phyloP scores from a whole-genome alignment of 176 grass and related monocot species.

The Poa pratensis region DNA sequence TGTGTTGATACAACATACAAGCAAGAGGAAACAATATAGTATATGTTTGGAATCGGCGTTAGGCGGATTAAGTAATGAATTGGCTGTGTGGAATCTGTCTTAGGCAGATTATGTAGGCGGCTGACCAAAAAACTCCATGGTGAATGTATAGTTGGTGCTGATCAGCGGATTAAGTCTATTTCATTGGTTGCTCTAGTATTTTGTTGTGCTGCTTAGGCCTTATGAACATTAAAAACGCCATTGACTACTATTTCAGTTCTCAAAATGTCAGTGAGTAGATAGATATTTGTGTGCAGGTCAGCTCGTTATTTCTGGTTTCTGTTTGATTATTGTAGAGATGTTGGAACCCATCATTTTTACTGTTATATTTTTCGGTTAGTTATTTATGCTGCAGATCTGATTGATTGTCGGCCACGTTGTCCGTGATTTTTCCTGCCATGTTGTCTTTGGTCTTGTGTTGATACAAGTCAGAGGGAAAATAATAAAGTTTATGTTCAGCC shows the following conservation, averaged over 20 bases:
- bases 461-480: neutral
- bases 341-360: neutral
- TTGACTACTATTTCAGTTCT: neutral
- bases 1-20: neutral
- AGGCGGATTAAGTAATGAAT: neutral
- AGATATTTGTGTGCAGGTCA: neutral
- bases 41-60: neutral
- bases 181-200: neutral
- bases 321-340: neutral
- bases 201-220: neutral
- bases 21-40: neutral
- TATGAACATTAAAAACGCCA: neutral
- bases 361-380: neutral
- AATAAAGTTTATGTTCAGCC: neutral
- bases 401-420: neutral
- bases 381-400: neutral
- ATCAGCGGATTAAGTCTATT: neutral
- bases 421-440: neutral
- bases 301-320: neutral
- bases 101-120: neutral
- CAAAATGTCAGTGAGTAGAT: neutral
- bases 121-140: neutral
- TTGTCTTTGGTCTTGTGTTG: neutral
- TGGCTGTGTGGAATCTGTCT: neutral
- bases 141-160: neutral